These are phyloP conservation scores for Nepenthes gracilis DNA, from an alignment of 148 eudicot genomes.

Conservation along the genomic window DNA sequence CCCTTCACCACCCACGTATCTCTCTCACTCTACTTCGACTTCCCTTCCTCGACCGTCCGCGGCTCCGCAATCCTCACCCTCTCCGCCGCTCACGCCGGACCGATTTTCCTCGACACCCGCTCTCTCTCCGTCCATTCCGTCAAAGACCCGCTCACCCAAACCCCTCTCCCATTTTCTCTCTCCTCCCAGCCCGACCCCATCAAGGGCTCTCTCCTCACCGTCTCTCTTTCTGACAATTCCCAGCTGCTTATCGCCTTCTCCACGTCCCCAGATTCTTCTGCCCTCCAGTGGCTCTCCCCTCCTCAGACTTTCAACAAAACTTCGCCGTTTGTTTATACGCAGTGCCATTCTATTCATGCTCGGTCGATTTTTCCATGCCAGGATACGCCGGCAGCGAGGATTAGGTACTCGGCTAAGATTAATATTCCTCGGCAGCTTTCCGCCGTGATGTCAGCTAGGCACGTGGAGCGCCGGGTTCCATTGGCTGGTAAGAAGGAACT, in stretches of 20 bases:
- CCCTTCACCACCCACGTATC: conserved; percentile 32
- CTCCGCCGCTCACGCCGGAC: conserved; percentile 25
- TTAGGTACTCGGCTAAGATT: conserved; percentile 42
- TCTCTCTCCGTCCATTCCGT: conserved; percentile 20
- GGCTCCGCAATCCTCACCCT: conserved; percentile 28
- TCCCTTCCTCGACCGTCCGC: conserved; percentile 23
- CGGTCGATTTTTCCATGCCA: conserved; percentile 85
- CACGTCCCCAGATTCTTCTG: conserved; percentile 34
- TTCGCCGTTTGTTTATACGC: conserved; percentile 74
- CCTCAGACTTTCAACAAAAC: conserved; percentile 67
- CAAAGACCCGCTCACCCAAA: conserved; percentile 11
- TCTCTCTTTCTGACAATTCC: conserved; percentile 13
- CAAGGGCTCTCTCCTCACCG: conserved; percentile 21
- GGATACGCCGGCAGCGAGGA: conserved; percentile 84
- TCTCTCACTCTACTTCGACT: conserved; percentile 33
- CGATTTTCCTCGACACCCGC: conserved; percentile 29
- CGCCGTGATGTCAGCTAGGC: conserved; percentile 81
- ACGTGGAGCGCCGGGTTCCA: conserved; percentile 53
- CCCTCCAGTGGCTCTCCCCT: conserved; percentile 85
- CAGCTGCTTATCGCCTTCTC: conserved; percentile 10
- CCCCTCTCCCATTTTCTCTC: conserved; percentile 21
- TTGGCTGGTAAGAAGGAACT: conserved; percentile 18
- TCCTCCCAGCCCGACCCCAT: conserved; percentile 20
- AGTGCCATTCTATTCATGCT: conserved; percentile 90
- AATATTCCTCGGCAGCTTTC: conserved; percentile 57